phyloP scores from a whole-genome alignment of 345 rosid species.

The Pistacia vera region DNA sequence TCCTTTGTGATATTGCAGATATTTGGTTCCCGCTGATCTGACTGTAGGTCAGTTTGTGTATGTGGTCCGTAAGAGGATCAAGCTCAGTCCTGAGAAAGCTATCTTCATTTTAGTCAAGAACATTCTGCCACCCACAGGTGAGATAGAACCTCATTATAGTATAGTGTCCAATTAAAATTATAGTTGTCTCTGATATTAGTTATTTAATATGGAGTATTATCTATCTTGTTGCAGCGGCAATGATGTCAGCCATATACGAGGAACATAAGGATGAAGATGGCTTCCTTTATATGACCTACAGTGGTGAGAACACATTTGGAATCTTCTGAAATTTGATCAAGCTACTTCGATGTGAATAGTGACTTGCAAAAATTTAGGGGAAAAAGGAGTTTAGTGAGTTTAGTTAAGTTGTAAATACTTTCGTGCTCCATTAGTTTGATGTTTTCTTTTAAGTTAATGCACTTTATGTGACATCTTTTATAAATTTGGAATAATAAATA shows the following conservation, averaged over 20 bases:
- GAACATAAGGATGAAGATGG: slow-evolving; percentile 98
- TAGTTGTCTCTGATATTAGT: not conserved
- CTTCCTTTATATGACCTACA: slow-evolving; percentile 97
- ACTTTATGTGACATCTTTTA: not conserved
- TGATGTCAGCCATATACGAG: slow-evolving; percentile 94
- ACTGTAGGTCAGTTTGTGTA: slow-evolving; percentile 87
- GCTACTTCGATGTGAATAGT: slow-evolving; percentile 18
- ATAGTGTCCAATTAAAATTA: not conserved
- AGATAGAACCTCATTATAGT: slow-evolving; percentile 14
- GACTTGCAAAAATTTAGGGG: slow-evolving; percentile 1
- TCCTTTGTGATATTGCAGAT: slow-evolving; percentile 39
- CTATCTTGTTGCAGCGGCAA: slow-evolving; percentile 56
- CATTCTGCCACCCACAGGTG: slow-evolving; percentile 77
- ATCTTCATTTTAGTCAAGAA: slow-evolving; percentile 79
- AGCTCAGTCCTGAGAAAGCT: slow-evolving; percentile 88
- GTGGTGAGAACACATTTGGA: slow-evolving; percentile 98
- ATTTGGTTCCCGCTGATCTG: slow-evolving; percentile 83
- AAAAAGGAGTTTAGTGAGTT: not conserved
- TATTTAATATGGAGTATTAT: not conserved
- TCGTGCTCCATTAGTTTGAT: slow-evolving; percentile 7
- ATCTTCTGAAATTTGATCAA: slow-evolving; percentile 28
- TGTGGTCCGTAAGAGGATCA: slow-evolving; percentile 88
- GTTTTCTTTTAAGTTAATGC: slow-evolving; percentile 10
- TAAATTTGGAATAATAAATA: not conserved
- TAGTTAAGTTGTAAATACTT: slow-evolving; percentile 40